Percentiles rank a stretch among this genome's conserved stretches.
These are phyloP conservation scores for Alternaria sp. DNA, from an alignment of 2,329 filamentous ascomycete species.

Conservation along the genomic window DNA sequence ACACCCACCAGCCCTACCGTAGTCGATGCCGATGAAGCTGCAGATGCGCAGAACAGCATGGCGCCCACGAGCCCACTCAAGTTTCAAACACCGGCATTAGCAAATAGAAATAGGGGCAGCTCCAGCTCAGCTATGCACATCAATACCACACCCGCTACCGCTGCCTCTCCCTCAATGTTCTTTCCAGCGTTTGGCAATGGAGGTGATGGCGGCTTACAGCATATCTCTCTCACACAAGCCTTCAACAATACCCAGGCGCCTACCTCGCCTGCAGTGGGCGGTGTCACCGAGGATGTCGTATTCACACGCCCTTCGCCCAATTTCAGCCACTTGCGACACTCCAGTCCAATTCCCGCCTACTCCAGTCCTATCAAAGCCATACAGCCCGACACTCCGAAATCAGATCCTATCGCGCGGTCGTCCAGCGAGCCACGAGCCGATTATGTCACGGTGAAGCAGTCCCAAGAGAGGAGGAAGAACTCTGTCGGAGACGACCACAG, in stretches of 20 bases:
- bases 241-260: constrained; percentile 57
- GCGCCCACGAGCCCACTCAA: constrained; percentile 44
- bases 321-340: constrained; percentile 44
- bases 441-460: constrained; percentile 56
- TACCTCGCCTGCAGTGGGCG: constrained; percentile 53
- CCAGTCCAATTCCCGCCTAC: constrained; percentile 47
- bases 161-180: constrained; percentile 41
- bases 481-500: constrained; percentile 23
- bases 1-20: constrained; percentile 43
- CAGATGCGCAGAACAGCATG: constrained; percentile 23
- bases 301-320: constrained; percentile 58
- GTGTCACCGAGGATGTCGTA: constrained; percentile 53
- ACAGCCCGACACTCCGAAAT: constrained; percentile 25
- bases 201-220: constrained; percentile 28
- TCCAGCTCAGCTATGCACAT: constrained; percentile 50
- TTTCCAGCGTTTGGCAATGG: constrained; percentile 45
- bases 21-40: constrained; percentile 36
- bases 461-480: constrained; percentile 51
- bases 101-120: constrained; percentile 50
- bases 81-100: constrained; percentile 54
- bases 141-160: constrained; percentile 53
- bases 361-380: constrained; percentile 52
- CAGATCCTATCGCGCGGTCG: constrained; percentile 37
- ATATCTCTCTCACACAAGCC: constrained; percentile 56
- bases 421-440: constrained; percentile 54